Evolutionary conservation across 1,284 basidiomycete species (phyloP).

Genomic region (Psilocybe mexicana): DNA sequence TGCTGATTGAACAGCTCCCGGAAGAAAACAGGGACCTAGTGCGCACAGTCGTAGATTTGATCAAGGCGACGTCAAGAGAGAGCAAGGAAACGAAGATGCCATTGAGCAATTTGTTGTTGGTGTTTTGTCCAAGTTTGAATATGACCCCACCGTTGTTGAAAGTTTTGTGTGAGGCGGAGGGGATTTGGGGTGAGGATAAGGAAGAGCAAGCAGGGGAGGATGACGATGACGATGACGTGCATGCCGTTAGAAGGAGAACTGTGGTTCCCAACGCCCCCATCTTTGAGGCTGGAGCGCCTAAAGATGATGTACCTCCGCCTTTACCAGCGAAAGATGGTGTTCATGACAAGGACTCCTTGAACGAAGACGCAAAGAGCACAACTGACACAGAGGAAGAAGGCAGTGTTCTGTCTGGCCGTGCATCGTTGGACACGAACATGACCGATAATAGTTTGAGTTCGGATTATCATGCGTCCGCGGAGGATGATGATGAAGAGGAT

Average conservation of each 20-base stretch:
- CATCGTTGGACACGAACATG: constrained; percentile 29
- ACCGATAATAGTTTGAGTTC: constrained; percentile 31
- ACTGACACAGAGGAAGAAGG: constrained; percentile 17
- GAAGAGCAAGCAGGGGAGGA: constrained; percentile 35
- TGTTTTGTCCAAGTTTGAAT: constrained; percentile 79
- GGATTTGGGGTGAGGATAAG: constrained; percentile 55
- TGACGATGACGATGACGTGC: constrained; percentile 37
- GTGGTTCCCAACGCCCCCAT: constrained; percentile 22
- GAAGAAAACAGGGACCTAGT: constrained; percentile 73
- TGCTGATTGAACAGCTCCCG: constrained; percentile 66
- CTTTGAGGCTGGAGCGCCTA: background rate
- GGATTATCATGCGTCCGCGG: constrained; percentile 35
- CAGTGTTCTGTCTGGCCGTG: constrained; percentile 24
- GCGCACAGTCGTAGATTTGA: constrained; percentile 71
- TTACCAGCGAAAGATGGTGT: constrained; percentile 1
- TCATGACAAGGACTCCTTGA: background rate
- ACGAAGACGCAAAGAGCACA: background rate
- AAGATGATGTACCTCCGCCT: constrained; percentile 8
- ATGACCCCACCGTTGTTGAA: constrained; percentile 77
- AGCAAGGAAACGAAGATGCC: constrained; percentile 82
- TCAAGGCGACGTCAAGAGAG: constrained; percentile 63
- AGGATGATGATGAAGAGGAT: constrained; percentile 23
- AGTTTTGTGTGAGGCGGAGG: constrained; percentile 69
- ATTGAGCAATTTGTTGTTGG: constrained; percentile 74
- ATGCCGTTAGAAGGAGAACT: constrained; percentile 29